Evolutionary conservation across 2,329 filamentous ascomycete genomes (phyloP), one percentile per base, ranked within the genome.

Genomic region (Diaporthe batatas): DNA sequence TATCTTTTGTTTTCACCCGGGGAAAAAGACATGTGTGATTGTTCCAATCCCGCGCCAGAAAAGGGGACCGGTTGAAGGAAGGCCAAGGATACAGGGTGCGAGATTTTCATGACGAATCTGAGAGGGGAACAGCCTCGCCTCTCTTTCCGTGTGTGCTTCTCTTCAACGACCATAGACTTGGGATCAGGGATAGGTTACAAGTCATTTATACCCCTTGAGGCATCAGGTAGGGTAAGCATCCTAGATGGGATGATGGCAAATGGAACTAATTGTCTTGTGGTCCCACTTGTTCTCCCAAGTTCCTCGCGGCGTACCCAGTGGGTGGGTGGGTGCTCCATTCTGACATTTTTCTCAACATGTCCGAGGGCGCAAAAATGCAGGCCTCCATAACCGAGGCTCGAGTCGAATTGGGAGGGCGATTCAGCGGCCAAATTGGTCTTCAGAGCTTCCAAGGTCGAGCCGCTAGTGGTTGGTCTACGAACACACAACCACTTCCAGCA

Each of bases 141-240:
- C 65, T 34, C 44, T 39, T 39, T 68, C 51, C 34, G 51, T 39
- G 55, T 8, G 29, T 57, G 44, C 36, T 59, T 70, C 55, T 25
- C 44, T 55, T 72, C 54, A 53, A 68, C 57, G 42, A 64, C 65
- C 70, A 73, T 73, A 73, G 59, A 74, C 58, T 68, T 49, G 54
- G 53, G 67, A 64, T 73, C 59, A 71, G 53, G 71, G 68, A 70
- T 73, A 73, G 59, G 67, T 72, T 70, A 73, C 67, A 74, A 74
- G 59, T 72, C 57, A 70, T 71, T 68, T 74, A 74, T 74, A 74
- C 71, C 73, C 72, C 73, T 44, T 70, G 70, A 74, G 73, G 54
- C 73, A 73, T 70, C 59, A 64, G 58, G 62, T 51, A 70, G 44
- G 68, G 65, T 59, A 72, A 42, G 49, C 54, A 64, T 36, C 42